Evolutionary conservation across 306 rosid species (phyloP), one percentile per base, ranked within the genome.

Genomic region (Luffa aegyptiaca): DNA sequence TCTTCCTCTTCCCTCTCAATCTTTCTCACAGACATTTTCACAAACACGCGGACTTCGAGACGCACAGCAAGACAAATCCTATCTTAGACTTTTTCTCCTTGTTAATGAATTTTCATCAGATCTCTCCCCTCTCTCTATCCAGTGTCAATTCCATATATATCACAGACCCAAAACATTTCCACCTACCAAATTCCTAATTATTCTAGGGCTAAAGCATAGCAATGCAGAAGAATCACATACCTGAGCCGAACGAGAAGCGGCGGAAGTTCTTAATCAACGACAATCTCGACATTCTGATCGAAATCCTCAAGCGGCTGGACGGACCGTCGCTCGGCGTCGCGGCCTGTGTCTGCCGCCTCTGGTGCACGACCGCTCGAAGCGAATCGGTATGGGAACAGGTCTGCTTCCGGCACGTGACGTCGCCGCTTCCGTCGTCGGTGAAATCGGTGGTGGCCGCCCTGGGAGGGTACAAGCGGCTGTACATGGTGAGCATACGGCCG

Each of bases 341-440:
- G 0, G 87, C 99, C 6, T 93, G 97, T 75, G 99, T 93, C 63
- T 93, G 97, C 81, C 93, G 96, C 21, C 89, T 93, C 14, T 95
- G 99, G 99, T 86, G 92, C 82, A 85, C 84, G 70, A 84, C 91
- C 57, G 84, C 93, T 31, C 83, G 83, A 42, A 90, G 82, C 81
- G 99, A 96, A 86, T 89, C 98, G 2, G 87, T 96, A 4, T 96
- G 98, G 99, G 99, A 93, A 39, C 89, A 93, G 78, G 87, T 96
- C 62, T 96, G 99, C 87, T 96, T 96, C 82, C 91, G 91, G 62
- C 97, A 92, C 86, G 90, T 85, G 64, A 86, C 88, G 0, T 39
- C 85, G 7, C 93, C 96, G 0, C 89, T 95, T 0, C 86, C 94
- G 0, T 31, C 89, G 1, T 87, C 97, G 0, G 82, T 93, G 0